These are phyloP conservation scores for Atalantia buxifolia DNA, from an alignment of 345 rosid genomes.

Conservation along the genomic window DNA sequence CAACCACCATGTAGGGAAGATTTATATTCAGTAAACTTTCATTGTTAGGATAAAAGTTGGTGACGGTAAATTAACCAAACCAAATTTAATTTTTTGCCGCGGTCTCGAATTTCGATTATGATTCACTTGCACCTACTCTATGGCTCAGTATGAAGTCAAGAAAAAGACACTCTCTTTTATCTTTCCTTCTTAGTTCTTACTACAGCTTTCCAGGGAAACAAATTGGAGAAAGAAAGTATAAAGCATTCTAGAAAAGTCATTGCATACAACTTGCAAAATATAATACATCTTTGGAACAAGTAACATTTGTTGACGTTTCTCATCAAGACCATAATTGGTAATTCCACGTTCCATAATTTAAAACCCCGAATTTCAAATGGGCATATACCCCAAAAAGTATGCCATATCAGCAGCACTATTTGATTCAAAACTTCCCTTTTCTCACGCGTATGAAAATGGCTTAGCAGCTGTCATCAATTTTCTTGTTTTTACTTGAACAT, in stretches of 20 bases:
- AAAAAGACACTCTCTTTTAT: neutral
- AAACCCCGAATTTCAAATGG: neutral
- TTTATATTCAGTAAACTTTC: too few species aligned
- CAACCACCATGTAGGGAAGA: too few species aligned
- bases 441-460: neutral
- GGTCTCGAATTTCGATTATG: neutral
- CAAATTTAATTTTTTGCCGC: too few species aligned
- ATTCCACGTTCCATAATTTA: slow-evolving; percentile 3
- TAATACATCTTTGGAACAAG: too few species aligned
- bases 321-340: neutral
- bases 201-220: neutral
- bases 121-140: neutral
- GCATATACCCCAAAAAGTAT: neutral
- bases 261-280: too few species aligned
- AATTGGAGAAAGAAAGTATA: neutral
- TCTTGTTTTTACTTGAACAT: neutral
- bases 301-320: neutral
- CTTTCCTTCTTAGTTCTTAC: neutral
- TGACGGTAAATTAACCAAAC: neutral
- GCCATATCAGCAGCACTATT: neutral
- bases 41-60: neutral
- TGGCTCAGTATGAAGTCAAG: neutral
- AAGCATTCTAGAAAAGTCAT: neutral
- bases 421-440: neutral
- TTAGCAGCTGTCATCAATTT: neutral